Base-by-base conservation (phyloP, 2,329 filamentous ascomycete genomes). In the Pezicula neosporulosa region DNA sequence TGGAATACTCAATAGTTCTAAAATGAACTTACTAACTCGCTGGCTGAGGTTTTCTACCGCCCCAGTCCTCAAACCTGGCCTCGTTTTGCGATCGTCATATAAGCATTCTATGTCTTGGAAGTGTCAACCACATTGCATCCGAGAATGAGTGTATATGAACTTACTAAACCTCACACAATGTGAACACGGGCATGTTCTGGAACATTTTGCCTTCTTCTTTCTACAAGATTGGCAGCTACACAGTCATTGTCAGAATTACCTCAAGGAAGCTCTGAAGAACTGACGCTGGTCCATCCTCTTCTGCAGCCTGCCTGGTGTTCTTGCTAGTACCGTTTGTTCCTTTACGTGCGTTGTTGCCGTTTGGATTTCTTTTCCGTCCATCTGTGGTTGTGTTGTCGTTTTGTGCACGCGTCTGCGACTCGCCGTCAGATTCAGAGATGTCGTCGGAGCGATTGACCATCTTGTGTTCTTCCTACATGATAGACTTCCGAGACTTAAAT, bases 131-230 rank as follows among this genome's bases (percentile, higher is more conserved):
- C 7, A 24, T 24, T 24, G 7, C 13, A 21, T 55, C n/a, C 38
- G 24, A 28, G 21, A 10, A 44, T 24, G 39, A 18, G 44, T 35
- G 24, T 48, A 16, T 35, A 8, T 35, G 58, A 24, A 4, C 60
- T 55, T 47, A 64, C 61, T 65, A 52, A 66, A 67, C 35, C 64
- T 58, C 3, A 65, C 55, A 47, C 72, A 75, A 46, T 73, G 68
- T 1, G 71, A 68, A 52, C 74, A 76, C 7, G 73, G 73, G 44
- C 72, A 69, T 27, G 65, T 60, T 19, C 72, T 62, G 24, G 70
- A 70, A 58, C 73, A 76, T 41, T 71, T 72, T 15, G 73, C 68
- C 47, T 77, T 75, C 56, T 72, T 74, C 47, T 68, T 71, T 4
- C 72, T 69, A 57, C 73, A 77, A 0, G 70, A 65, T 48, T 73